Evolutionary conservation across 1,284 basidiomycete genomes (phyloP).

Genomic region (Schizophyllum amplum): DNA sequence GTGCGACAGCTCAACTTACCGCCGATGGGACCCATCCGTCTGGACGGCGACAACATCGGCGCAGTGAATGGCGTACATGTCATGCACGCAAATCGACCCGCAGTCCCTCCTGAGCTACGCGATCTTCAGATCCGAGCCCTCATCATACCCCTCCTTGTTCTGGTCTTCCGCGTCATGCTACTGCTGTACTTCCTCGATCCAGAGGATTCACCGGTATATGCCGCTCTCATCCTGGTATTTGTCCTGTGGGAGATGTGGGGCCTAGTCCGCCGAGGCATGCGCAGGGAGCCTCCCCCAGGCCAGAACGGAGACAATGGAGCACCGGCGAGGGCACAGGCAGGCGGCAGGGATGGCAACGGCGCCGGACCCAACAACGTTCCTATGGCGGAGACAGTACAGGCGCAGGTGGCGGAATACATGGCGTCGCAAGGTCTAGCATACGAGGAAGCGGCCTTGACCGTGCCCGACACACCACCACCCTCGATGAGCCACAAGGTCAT

Average conservation of each 20-base stretch:
- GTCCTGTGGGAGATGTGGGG: conserved; percentile 8
- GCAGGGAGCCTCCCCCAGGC: background rate
- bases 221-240: conserved; percentile 9
- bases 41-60: background rate
- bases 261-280: background rate
- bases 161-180: conserved; percentile 1
- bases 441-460: conserved; percentile 14
- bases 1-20: conserved; percentile 57
- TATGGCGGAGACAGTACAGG: conserved; percentile 39
- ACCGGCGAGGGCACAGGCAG: background rate
- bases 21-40: conserved; percentile 22
- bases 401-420: conserved; percentile 45
- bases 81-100: conserved; percentile 23
- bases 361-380: background rate
- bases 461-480: conserved; percentile 29
- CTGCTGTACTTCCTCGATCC: background rate
- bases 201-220: background rate
- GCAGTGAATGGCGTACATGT: conserved; percentile 24
- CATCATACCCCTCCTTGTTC: conserved; percentile 24
- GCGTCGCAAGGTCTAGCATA: background rate
- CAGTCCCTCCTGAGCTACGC: conserved; percentile 18
- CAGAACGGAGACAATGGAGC: background rate
- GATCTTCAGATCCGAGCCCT: conserved; percentile 5
- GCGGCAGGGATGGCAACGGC: background rate
- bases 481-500: conserved; percentile 38